These are phyloP conservation scores for Amanita muscaria DNA, from an alignment of 768 basidiomycete genomes.

Conservation along the genomic window DNA sequence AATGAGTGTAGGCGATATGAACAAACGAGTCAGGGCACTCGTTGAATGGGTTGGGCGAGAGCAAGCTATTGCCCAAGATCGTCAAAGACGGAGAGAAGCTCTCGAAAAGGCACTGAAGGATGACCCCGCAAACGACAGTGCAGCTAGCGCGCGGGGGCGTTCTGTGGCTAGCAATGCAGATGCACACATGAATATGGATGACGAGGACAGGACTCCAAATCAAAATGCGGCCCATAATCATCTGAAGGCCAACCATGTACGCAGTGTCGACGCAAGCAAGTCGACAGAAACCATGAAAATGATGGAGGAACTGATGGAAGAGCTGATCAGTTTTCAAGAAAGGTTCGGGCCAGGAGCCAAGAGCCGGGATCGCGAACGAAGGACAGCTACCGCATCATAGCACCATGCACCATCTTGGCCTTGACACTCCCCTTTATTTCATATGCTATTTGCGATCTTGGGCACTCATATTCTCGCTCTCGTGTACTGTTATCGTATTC, in stretches of 20 bases:
- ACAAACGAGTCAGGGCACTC: slow-evolving; percentile 83
- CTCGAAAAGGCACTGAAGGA: slow-evolving; percentile 47
- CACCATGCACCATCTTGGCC: slow-evolving; percentile 7
- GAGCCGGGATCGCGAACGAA: slow-evolving; percentile 44
- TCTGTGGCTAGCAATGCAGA: slow-evolving; percentile 15
- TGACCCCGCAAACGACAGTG: slow-evolving; percentile 11
- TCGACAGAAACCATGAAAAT: slow-evolving; percentile 52
- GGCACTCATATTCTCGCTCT: slow-evolving; percentile 2
- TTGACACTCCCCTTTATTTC: background rate
- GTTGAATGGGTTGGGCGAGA: slow-evolving; percentile 93
- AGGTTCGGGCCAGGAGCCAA: slow-evolving; percentile 57
- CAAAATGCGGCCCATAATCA: slow-evolving; percentile 5
- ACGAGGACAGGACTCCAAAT: slow-evolving; percentile 4
- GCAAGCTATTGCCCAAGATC: slow-evolving; percentile 68
- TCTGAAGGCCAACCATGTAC: slow-evolving; percentile 17
- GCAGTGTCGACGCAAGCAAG: slow-evolving; percentile 13
- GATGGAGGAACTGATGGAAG: slow-evolving; percentile 90
- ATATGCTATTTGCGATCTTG: slow-evolving; percentile 5
- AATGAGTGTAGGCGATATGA: slow-evolving; percentile 96
- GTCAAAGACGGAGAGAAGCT: slow-evolving; percentile 59
- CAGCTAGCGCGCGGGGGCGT: slow-evolving; percentile 7
- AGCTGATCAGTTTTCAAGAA: slow-evolving; percentile 84
- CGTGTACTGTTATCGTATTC: slow-evolving; percentile 10
- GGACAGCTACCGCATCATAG: slow-evolving; percentile 25
- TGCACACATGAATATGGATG: slow-evolving; percentile 25